These are phyloP conservation scores for Stephania japonica DNA, from an alignment of 164 flowering plant genomes.

Conservation along the genomic window DNA sequence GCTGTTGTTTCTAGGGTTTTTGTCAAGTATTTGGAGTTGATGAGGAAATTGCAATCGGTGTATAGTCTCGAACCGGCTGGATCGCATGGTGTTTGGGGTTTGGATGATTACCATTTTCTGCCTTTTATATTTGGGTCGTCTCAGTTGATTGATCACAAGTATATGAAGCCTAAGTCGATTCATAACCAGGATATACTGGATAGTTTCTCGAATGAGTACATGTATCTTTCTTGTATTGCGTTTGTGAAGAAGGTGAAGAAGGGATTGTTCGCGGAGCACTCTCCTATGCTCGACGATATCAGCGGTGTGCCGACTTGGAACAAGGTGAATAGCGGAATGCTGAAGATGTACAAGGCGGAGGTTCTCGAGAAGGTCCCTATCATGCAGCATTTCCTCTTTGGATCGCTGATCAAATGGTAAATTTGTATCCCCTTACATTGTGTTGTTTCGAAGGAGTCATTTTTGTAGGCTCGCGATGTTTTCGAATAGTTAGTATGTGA, in stretches of 20 bases:
- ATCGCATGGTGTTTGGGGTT: conserved; percentile 91
- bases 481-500: neutral
- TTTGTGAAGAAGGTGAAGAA: conserved; percentile 92
- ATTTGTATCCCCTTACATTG: neutral
- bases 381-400: conserved; percentile 67
- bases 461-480: neutral
- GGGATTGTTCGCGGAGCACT: conserved; percentile 89
- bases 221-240: conserved; percentile 68
- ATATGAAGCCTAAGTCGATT: conserved; percentile 96
- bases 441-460: no score
- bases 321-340: conserved; percentile 86
- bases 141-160: conserved; percentile 94
- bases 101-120: conserved; percentile 80
- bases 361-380: conserved; percentile 64
- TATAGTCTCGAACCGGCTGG: conserved; percentile 92
- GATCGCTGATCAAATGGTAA: conserved; percentile 52
- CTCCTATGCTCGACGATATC: conserved; percentile 89
- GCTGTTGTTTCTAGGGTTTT: conserved; percentile 49
- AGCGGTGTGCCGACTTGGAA: conserved; percentile 91
- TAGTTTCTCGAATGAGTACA: conserved; percentile 66
- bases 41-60: conserved; percentile 69
- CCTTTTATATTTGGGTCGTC: conserved; percentile 94
- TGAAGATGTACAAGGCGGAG: conserved; percentile 61
- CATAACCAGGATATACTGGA: conserved; percentile 86
- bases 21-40: conserved; percentile 72